phyloP scores from a whole-genome alignment of 2,329 filamentous ascomycete genomes.

The Neurospora sp. region DNA sequence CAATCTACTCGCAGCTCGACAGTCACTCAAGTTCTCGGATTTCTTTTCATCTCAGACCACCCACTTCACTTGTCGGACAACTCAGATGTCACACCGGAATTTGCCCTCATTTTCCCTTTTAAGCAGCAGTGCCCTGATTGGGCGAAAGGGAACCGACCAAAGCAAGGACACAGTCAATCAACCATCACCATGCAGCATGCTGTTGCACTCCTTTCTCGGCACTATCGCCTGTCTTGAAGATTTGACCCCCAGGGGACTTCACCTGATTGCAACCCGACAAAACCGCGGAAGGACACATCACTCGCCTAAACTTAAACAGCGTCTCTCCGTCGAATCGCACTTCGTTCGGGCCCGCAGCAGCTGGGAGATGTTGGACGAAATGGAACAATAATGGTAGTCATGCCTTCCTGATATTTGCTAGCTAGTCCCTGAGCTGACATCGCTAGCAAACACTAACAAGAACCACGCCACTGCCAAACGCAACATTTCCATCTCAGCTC shows the following conservation, averaged over 20 bases:
- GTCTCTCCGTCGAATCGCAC: not conserved
- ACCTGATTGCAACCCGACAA: not conserved
- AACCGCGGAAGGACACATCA: not conserved
- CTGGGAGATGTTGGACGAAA: not conserved
- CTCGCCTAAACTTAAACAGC: not conserved
- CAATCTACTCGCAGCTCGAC: not conserved
- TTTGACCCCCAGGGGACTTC: not conserved
- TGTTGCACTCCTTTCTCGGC: not conserved
- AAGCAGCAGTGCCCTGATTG: slow-evolving; percentile 3
- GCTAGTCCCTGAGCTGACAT: not conserved
- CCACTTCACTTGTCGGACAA: not conserved
- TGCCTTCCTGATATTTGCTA: not conserved
- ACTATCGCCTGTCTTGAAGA: not conserved
- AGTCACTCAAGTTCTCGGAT: not conserved
- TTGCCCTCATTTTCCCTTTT: slow-evolving; percentile 4
- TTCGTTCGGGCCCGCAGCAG: not conserved
- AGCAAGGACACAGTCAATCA: not conserved
- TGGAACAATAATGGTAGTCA: not conserved
- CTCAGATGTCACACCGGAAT: not conserved
- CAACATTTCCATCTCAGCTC: not conserved
- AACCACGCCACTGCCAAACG: not conserved
- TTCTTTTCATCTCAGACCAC: not conserved
- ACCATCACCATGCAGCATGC: not conserved
- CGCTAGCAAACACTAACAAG: not conserved
- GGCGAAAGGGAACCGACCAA: not conserved